Conservation (phyloP, 106 monocot species). For the Dendrobium nobile region DNA sequence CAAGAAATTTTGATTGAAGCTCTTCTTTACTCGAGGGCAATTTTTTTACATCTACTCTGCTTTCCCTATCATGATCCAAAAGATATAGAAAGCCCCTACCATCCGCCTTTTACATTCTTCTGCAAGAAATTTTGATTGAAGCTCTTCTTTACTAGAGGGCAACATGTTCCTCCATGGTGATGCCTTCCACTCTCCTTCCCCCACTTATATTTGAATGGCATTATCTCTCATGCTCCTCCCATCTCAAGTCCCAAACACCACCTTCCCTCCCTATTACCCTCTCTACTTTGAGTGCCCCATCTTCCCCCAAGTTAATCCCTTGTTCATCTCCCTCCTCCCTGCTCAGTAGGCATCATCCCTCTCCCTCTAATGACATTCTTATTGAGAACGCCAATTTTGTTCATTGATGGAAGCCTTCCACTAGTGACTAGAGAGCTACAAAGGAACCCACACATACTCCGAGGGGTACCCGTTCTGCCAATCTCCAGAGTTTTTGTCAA, state of each 20-base stretch:
- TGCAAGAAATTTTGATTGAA: neutral
- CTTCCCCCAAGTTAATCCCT: neutral
- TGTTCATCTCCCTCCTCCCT: too few relatives aligned
- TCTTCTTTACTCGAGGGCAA: too few relatives aligned
- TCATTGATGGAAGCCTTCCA: neutral
- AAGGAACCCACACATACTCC: too few relatives aligned
- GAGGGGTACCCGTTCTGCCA: too few relatives aligned
- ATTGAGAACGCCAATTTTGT: neutral
- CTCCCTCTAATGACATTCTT: too few relatives aligned
- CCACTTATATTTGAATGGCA: neutral
- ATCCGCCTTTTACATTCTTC: neutral
- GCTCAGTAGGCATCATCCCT: too few relatives aligned
- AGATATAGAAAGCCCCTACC: neutral
- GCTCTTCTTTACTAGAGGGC: neutral
- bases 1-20: too few relatives aligned
- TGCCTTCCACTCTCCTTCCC: neutral
- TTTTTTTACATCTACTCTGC: neutral
- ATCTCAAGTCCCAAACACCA: neutral
- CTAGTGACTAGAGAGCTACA: too few relatives aligned
- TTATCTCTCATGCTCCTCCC: neutral
- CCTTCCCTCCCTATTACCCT: neutral
- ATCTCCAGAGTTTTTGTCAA: too few relatives aligned
- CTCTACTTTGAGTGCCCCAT: neutral
- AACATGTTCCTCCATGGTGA: neutral
- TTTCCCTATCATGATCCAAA: neutral